phyloP scores from a whole-genome alignment of 2,329 filamentous ascomycete species.

The Xylaria sp. region DNA sequence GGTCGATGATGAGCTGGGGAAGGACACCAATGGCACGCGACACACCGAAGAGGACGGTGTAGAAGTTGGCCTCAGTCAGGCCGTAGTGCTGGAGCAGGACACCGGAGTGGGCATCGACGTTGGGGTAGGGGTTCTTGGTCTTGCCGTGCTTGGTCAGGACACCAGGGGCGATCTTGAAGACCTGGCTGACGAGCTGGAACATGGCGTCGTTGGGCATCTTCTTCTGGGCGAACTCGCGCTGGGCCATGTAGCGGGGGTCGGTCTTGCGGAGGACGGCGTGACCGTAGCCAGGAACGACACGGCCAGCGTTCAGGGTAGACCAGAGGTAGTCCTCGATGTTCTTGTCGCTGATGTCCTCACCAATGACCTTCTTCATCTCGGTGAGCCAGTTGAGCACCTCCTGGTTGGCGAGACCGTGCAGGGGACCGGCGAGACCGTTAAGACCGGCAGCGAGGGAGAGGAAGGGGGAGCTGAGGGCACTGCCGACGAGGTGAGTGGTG shows the following conservation, averaged over 20 bases:
- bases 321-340: constrained; percentile 98
- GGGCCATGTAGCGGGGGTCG: constrained; percentile 95
- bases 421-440: constrained; percentile 95
- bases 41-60: constrained; percentile 99
- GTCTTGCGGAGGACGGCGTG: constrained; percentile 99
- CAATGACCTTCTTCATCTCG: constrained; percentile 95
- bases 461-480: constrained; percentile 93
- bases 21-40: constrained; percentile 97
- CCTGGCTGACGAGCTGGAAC: constrained; percentile 99
- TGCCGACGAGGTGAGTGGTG: constrained; percentile 97
- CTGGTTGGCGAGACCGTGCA: constrained; percentile 99
- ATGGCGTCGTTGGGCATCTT: constrained; percentile 95
- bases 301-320: constrained; percentile 91
- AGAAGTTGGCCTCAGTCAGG: constrained; percentile 98
- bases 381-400: constrained; percentile 98
- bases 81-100: constrained; percentile 99
- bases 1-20: constrained; percentile 99
- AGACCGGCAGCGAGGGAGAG: constrained; percentile 94
- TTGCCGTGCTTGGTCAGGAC: constrained; percentile 99
- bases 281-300: constrained; percentile 96
- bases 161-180: constrained; percentile 98
- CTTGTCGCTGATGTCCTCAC: constrained; percentile 92
- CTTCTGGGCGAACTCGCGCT: constrained; percentile 91
- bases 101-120: constrained; percentile 98
- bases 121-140: constrained; percentile 99